These are phyloP conservation scores for Lunularia cruciata DNA, from an alignment of 225 moss, liverwort and hornwort species.

Conservation along the genomic window DNA sequence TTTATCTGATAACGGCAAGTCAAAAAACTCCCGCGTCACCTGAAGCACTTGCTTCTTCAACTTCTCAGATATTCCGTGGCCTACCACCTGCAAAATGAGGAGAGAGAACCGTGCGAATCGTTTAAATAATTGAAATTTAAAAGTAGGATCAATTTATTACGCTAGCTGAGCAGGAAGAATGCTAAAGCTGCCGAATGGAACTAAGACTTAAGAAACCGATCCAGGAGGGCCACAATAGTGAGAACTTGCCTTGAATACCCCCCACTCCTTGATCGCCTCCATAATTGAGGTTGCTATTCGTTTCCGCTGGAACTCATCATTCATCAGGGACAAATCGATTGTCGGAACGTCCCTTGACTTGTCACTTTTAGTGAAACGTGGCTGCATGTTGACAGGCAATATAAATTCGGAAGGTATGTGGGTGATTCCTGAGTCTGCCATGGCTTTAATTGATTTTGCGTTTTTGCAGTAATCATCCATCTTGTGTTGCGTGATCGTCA, in stretches of 20 bases:
- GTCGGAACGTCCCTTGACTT: slow-evolving; percentile 16
- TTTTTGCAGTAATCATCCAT: slow-evolving; percentile 1
- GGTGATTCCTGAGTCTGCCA: slow-evolving; percentile 16
- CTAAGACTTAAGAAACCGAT: too few species aligned
- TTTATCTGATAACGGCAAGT: slow-evolving; percentile 11
- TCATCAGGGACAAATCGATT: slow-evolving; percentile 3
- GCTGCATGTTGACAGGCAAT: slow-evolving; percentile 14
- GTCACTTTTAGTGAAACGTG: slow-evolving; percentile 16
- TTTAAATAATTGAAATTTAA: too few species aligned
- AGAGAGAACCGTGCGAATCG: background rate
- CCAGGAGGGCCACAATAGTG: too few species aligned
- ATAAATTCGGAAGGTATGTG: slow-evolving; percentile 8
- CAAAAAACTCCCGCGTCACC: slow-evolving; percentile 11
- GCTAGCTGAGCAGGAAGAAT: too few species aligned
- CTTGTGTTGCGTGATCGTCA: background rate
- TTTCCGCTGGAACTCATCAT: slow-evolving; percentile 7
- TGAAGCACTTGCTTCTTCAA: slow-evolving; percentile 4
- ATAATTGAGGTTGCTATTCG: slow-evolving; percentile 11
- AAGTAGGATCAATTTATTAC: too few species aligned
- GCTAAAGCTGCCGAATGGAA: too few species aligned
- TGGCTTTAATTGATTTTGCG: slow-evolving; percentile 7
- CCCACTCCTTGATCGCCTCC: slow-evolving; percentile 8
- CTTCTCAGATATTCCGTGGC: background rate
- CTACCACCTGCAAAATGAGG: background rate
- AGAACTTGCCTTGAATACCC: slow-evolving; percentile 9